Evolutionary conservation across 1,139 yeast genomes (phyloP).

Genomic region (Pichia sp.): DNA sequence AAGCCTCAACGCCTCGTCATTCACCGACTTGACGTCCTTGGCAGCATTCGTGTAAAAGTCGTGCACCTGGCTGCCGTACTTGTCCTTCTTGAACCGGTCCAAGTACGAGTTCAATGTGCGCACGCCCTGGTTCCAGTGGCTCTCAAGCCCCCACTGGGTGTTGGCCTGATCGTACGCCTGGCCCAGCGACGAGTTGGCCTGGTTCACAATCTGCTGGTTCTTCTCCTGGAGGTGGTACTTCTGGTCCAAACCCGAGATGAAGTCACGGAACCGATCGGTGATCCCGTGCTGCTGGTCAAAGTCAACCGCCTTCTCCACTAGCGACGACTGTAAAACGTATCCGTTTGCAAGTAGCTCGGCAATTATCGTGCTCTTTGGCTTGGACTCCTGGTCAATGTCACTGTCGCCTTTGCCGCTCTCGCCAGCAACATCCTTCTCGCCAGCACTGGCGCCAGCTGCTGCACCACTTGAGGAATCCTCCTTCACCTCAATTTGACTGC

Average conservation of each 20-base stretch:
- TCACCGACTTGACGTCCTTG: constrained; percentile 59
- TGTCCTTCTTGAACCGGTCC: constrained; percentile 38
- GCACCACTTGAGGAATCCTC: neutral
- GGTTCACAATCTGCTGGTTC: constrained; percentile 35
- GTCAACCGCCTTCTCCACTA: constrained; percentile 55
- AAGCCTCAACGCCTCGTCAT: constrained; percentile 67
- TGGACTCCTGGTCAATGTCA: constrained; percentile 69
- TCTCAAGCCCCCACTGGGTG: constrained; percentile 37
- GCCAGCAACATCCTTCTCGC: constrained; percentile 10
- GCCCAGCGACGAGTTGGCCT: constrained; percentile 17
- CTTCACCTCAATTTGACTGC: constrained; percentile 29
- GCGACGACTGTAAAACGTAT: constrained; percentile 58
- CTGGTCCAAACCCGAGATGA: constrained; percentile 50
- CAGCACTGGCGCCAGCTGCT: neutral
- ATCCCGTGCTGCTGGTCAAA: constrained; percentile 65
- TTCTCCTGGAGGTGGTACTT: constrained; percentile 58
- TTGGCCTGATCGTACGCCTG: constrained; percentile 32
- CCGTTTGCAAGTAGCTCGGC: constrained; percentile 76
- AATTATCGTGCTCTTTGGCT: constrained; percentile 71
- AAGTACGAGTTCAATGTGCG: constrained; percentile 43
- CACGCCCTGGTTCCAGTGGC: constrained; percentile 33
- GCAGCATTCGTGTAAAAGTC: constrained; percentile 49
- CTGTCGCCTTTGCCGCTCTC: constrained; percentile 27
- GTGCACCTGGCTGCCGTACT: constrained; percentile 49
- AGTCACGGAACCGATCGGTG: constrained; percentile 51